Evolutionary conservation across 1,284 basidiomycete species (phyloP).

Genomic region (Leccinum ponderosum): DNA sequence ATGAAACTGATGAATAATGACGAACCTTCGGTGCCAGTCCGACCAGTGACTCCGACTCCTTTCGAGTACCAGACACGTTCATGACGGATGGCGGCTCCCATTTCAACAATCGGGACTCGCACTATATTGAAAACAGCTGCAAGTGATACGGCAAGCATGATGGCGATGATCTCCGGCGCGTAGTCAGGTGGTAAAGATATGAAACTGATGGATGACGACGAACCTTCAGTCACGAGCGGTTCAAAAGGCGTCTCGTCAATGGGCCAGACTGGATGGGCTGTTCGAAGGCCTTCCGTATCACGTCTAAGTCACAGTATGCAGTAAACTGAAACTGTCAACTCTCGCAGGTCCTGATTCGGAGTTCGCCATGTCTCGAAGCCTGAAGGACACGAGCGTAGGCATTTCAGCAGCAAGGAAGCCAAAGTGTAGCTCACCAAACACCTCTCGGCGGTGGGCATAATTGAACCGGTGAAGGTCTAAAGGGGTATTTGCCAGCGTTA

Average conservation of each 20-base stretch:
- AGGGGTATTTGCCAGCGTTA: slow-evolving; percentile 49
- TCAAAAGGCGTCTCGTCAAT: slow-evolving; percentile 56
- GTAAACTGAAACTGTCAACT: slow-evolving; percentile 66
- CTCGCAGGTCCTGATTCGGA: slow-evolving; percentile 60
- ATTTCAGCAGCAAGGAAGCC: slow-evolving; percentile 58
- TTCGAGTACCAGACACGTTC: too few species aligned
- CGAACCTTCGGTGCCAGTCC: too few species aligned
- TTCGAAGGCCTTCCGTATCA: slow-evolving; percentile 68
- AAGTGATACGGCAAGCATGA: too few species aligned
- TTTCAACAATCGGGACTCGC: too few species aligned
- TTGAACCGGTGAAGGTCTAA: slow-evolving; percentile 62
- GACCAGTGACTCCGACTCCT: too few species aligned
- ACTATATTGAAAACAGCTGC: too few species aligned
- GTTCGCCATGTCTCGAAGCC: slow-evolving; percentile 47
- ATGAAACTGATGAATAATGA: too few species aligned
- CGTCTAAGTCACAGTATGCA: slow-evolving; percentile 69
- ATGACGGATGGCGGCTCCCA: too few species aligned
- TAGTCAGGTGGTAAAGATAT: too few species aligned
- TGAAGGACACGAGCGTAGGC: slow-evolving; percentile 66
- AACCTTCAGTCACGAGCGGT: slow-evolving; percentile 46
- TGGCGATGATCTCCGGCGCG: too few species aligned
- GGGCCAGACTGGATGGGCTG: slow-evolving; percentile 52
- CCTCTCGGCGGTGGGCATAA: slow-evolving; percentile 62
- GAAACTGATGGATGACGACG: too few species aligned
- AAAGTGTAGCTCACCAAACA: slow-evolving; percentile 67